These are phyloP conservation scores for Cucurbita ficifolia DNA, from an alignment of 306 rosid species.

Conservation along the genomic window DNA sequence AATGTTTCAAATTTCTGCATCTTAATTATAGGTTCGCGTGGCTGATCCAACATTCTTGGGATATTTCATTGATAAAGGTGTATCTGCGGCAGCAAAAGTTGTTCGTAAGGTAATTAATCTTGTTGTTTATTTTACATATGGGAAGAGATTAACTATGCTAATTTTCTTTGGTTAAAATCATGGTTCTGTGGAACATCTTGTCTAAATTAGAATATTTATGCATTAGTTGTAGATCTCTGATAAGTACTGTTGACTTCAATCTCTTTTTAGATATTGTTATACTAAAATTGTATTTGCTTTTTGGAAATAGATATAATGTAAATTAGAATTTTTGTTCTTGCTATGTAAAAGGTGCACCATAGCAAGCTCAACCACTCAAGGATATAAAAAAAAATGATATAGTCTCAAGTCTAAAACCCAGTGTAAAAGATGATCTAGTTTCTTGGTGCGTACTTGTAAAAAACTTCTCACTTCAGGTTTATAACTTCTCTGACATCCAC, in stretches of 20 bases:
- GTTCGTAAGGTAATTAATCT: constrained; percentile 69
- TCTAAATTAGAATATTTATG: background rate
- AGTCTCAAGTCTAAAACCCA: background rate
- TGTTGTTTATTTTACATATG: background rate
- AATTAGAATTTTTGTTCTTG: background rate
- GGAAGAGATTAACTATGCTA: background rate
- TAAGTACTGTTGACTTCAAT: background rate
- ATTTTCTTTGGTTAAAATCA: background rate
- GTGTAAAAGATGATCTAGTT: background rate
- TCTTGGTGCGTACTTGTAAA: background rate
- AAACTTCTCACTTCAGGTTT: background rate
- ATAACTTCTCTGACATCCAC: background rate
- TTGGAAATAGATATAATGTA: background rate
- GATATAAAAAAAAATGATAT: background rate
- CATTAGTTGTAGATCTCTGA: background rate
- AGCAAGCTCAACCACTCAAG: background rate
- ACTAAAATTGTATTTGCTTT: background rate
- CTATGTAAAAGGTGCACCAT: background rate
- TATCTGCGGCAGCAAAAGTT: constrained; percentile 88
- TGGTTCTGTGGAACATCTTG: background rate
- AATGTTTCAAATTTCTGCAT: background rate
- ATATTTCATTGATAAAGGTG: constrained; percentile 91
- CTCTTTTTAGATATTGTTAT: background rate
- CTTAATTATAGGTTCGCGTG: constrained; percentile 76
- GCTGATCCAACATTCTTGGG: constrained; percentile 95